These are phyloP conservation scores for Mortierella sp. DNA, from an alignment of 371 early-diverging fungal genomes.

Conservation along the genomic window DNA sequence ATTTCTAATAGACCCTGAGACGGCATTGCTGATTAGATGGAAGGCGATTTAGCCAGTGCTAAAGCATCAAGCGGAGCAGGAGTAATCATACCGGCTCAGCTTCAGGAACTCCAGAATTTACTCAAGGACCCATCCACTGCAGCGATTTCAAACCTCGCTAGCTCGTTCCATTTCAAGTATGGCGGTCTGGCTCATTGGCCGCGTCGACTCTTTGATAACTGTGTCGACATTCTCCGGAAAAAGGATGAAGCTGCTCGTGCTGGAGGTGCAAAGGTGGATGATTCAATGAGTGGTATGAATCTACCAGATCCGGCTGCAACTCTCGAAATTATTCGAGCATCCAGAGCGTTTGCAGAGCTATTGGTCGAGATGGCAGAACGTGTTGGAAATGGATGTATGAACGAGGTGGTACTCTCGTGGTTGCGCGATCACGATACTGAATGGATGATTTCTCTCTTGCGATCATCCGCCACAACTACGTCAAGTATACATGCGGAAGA, in stretches of 20 bases:
- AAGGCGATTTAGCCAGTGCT: constrained; percentile 20
- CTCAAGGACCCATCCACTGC: constrained; percentile 49
- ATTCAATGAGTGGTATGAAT: not conserved
- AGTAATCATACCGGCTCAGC: constrained; percentile 33
- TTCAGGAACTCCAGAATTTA: constrained; percentile 59
- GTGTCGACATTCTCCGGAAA: constrained; percentile 59
- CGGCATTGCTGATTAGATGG: constrained; percentile 19
- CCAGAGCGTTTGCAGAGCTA: constrained; percentile 33
- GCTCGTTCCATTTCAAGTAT: constrained; percentile 58
- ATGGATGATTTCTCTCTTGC: constrained; percentile 33
- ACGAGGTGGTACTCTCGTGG: constrained; percentile 42
- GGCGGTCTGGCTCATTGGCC: constrained; percentile 61
- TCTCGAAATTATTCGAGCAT: constrained; percentile 25
- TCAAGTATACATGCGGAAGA: constrained; percentile 1
- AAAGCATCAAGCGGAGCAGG: constrained; percentile 15
- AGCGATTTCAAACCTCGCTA: constrained; percentile 56
- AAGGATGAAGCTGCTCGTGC: constrained; percentile 11
- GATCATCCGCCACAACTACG: not conserved
- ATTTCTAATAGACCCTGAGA: not conserved
- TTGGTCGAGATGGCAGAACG: constrained; percentile 45
- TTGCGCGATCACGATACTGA: constrained; percentile 29
- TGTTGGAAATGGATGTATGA: constrained; percentile 35
- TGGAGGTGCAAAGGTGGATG: not conserved
- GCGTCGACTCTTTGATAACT: constrained; percentile 57
- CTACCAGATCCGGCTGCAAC: constrained; percentile 5